These are phyloP conservation scores for Colletotrichum sp. DNA, from an alignment of 2,329 filamentous ascomycete species.

Conservation along the genomic window DNA sequence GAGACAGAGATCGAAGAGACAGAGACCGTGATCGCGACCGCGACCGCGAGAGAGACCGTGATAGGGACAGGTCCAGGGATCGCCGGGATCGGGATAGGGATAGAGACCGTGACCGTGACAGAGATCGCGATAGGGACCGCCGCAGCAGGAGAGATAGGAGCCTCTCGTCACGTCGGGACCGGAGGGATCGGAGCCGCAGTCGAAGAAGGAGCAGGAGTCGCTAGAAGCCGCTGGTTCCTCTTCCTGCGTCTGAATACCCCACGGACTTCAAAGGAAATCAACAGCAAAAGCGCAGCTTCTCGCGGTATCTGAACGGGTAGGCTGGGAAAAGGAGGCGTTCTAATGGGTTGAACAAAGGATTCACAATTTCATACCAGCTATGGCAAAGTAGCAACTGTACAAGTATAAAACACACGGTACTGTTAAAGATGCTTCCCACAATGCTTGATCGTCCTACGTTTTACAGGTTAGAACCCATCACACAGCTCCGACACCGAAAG, in stretches of 20 bases:
- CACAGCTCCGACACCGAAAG: neutral
- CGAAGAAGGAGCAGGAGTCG: slow-evolving; percentile 13
- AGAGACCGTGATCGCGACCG: slow-evolving; percentile 27
- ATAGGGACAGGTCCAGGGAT: slow-evolving; percentile 17
- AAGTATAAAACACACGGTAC: neutral
- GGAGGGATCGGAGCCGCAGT: neutral
- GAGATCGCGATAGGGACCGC: neutral
- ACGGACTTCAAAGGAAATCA: neutral
- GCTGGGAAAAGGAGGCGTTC: neutral
- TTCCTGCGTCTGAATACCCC: neutral
- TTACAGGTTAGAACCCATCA: neutral
- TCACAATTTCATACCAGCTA: neutral
- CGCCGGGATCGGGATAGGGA: slow-evolving; percentile 17
- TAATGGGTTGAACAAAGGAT: neutral
- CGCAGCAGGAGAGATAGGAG: neutral
- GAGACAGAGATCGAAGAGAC: slow-evolving; percentile 29
- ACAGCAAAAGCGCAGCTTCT: neutral
- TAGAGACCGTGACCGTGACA: slow-evolving; percentile 7
- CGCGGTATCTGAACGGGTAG: neutral
- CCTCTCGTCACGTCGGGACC: neutral
- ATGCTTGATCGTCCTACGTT: neutral
- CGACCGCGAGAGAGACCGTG: slow-evolving; percentile 38
- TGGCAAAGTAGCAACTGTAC: neutral
- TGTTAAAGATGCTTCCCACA: neutral
- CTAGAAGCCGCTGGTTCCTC: neutral